Conservation (phyloP, 169 alveolate genomes). For the Perkinsus chesapeaki region DNA sequence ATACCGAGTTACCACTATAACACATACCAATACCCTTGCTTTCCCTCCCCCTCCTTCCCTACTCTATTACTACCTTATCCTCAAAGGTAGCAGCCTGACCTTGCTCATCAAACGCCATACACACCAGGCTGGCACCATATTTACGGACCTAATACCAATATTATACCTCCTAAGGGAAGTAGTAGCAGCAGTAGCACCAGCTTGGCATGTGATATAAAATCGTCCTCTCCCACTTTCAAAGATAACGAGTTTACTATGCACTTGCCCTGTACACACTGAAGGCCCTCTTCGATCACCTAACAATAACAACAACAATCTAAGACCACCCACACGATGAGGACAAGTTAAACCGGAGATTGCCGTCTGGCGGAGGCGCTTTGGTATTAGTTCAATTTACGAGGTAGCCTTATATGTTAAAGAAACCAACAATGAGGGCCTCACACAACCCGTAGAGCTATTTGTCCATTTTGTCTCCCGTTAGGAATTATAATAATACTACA, state of each 20-base stretch:
- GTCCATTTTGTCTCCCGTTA: no score
- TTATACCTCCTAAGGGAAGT: no score
- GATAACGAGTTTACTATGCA: slow-evolving; percentile 57
- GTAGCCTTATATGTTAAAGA: no score
- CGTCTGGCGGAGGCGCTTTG: no score
- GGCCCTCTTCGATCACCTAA: slow-evolving; percentile 48
- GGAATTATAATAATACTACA: no score
- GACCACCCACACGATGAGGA: neutral
- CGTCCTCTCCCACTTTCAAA: slow-evolving; percentile 58
- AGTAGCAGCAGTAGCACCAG: slow-evolving; percentile 17
- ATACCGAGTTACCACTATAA: no score
- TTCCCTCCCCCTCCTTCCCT: no score
- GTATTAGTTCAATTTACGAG: no score
- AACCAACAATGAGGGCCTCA: no score
- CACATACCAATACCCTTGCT: no score
- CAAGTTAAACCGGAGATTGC: no score
- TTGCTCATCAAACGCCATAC: slow-evolving; percentile 65
- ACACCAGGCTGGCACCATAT: slow-evolving; percentile 56
- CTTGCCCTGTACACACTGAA: slow-evolving; percentile 50
- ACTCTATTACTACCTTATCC: slow-evolving; percentile 29
- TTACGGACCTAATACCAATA: neutral
- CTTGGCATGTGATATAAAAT: slow-evolving; percentile 43
- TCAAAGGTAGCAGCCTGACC: slow-evolving; percentile 61
- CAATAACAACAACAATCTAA: neutral
- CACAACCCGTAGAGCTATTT: no score